phyloP scores from a whole-genome alignment of 768 basidiomycete species.

The Podaxis sp. region DNA sequence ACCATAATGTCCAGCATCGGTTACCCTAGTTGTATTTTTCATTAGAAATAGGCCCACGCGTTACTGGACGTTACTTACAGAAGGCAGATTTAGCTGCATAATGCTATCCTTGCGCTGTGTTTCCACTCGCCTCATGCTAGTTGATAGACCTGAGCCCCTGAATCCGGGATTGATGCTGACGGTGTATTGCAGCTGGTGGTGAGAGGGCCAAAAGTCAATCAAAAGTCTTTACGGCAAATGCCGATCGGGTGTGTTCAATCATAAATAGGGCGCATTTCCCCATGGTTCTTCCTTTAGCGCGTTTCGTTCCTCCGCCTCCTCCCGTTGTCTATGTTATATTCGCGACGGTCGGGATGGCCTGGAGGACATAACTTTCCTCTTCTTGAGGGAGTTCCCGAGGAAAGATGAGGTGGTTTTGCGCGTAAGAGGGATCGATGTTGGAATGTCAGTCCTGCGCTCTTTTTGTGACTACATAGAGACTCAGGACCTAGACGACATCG shows the following conservation, averaged over 20 bases:
- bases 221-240: neutral
- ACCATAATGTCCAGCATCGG: conserved; percentile 2
- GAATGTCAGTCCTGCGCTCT: conserved; percentile 24
- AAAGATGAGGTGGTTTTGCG: conserved; percentile 30
- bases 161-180: neutral
- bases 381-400: conserved; percentile 21
- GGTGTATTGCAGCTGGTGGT: neutral
- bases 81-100: neutral
- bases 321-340: conserved; percentile 20
- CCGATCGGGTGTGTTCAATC: neutral
- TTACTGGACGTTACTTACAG: neutral
- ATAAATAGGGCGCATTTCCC: neutral
- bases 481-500: conserved; percentile 29
- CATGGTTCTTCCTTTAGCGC: conserved; percentile 5
- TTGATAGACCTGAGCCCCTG: neutral
- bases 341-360: conserved; percentile 16
- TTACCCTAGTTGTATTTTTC: neutral
- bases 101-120: neutral
- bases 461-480: conserved; percentile 8
- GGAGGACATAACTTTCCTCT: conserved; percentile 25
- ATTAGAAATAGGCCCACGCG: neutral
- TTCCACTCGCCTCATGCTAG: neutral
- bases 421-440: conserved; percentile 25
- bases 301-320: conserved; percentile 16
- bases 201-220: neutral